Evolutionary conservation across 108 stramenopile genomes (phyloP).

Genomic region (Nitzschia sp.): DNA sequence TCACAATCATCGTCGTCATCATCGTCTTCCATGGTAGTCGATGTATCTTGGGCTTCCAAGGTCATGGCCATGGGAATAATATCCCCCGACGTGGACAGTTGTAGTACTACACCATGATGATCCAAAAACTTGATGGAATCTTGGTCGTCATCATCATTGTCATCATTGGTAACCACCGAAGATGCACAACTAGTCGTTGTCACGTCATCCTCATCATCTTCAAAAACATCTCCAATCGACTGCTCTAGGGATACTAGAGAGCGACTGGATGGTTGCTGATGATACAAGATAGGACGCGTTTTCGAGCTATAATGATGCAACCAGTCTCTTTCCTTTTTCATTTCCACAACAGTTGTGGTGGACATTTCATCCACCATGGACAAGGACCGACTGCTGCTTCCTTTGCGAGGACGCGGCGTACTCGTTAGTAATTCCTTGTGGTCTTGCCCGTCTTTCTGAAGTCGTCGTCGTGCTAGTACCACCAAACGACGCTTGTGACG

Average conservation of each 20-base stretch:
- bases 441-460: neutral
- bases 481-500: neutral
- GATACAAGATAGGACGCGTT: neutral
- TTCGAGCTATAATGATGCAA: too few species aligned
- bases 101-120: neutral
- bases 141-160: neutral
- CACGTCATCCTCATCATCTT: neutral
- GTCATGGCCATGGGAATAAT: neutral
- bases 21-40: neutral
- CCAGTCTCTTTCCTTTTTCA: neutral
- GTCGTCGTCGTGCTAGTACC: neutral
- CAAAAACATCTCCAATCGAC: neutral
- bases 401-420: neutral
- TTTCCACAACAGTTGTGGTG: neutral
- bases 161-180: too few species aligned
- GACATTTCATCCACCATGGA: neutral
- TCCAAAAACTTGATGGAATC: neutral
- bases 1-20: neutral
- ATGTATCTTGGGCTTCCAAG: slow-evolving; percentile 6
- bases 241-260: neutral
- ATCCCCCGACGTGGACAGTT: neutral
- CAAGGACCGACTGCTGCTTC: neutral
- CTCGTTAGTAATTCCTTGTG: neutral
- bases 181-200: too few species aligned
- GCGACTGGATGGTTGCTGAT: neutral